phyloP scores from a whole-genome alignment of 331 rosid genomes.

The Rhamnella rubrinervis region DNA sequence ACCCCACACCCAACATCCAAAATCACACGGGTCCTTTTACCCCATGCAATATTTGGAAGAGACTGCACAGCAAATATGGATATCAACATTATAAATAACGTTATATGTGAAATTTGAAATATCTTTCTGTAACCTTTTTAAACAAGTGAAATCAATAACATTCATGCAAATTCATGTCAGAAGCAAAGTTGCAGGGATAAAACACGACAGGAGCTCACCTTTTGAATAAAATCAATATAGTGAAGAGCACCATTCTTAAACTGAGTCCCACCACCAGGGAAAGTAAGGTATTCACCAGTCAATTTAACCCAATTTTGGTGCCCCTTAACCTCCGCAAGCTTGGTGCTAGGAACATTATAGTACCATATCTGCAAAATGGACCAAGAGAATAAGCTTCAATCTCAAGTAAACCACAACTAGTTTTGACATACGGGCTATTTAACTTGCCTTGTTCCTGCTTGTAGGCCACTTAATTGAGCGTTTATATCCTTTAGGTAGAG shows the following conservation, averaged over 20 bases:
- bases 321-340: slow-evolving; percentile 70
- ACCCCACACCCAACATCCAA: slow-evolving; percentile 91
- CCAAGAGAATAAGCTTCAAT: slow-evolving; percentile 25
- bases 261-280: slow-evolving; percentile 95
- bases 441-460: slow-evolving; percentile 75
- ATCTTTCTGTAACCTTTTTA: too few relatives aligned
- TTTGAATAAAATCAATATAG: slow-evolving; percentile 78
- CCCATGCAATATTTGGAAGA: slow-evolving; percentile 73
- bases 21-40: slow-evolving; percentile 77
- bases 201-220: slow-evolving; percentile 42
- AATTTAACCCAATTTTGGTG: slow-evolving; percentile 95
- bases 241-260: slow-evolving; percentile 80
- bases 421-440: not conserved
- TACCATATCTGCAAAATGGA: slow-evolving; percentile 74
- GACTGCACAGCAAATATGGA: slow-evolving; percentile 43
- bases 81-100: slow-evolving; percentile 6
- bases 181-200: not conserved
- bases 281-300: slow-evolving; percentile 67
- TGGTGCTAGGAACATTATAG: slow-evolving; percentile 67
- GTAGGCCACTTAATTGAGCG: slow-evolving; percentile 68
- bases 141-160: too few relatives aligned
- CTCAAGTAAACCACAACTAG: slow-evolving; percentile 15
- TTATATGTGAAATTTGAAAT: not conserved
- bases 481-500: slow-evolving; percentile 71
- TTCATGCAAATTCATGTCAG: too few relatives aligned